Evolutionary conservation across 164 flowering plant species (phyloP), one percentile per base, ranked within the genome.

Genomic region (Tetrastigma voinierianum): DNA sequence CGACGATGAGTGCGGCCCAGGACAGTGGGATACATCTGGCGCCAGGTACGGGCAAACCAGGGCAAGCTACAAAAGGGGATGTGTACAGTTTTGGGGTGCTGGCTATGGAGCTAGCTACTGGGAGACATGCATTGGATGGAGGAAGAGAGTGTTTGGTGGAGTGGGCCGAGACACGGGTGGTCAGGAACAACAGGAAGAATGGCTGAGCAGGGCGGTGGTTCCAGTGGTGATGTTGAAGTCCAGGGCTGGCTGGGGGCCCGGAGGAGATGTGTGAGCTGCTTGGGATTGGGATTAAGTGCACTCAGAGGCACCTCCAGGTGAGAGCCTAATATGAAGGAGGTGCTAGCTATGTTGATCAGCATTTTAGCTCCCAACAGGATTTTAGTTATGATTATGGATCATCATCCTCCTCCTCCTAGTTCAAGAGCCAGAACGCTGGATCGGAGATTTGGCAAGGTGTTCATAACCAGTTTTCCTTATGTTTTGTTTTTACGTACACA

Each of bases 41-140:
- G 1, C 98, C 98, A 0, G 98, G 56, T 93, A 93, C 49, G 91
- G 97, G 21, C 94, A 88, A 18, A 87, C n/a, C 91, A 8, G 87
- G 93, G 94, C 85, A 82, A 9, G 98, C 98, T 0, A 89, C 98
- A 1, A 87, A 86, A 63, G 98, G 98, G n/a, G 98, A 93, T 64
- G 98, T n/a, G n/a, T 93, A 93, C 49, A 93, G 98, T 72, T 93
- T 75, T 64, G 98, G 98, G n/a, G 88, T 93, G 14, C 58, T 93
- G 57, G 82, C 76, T n/a, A n/a, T 93, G 96, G 98, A 93, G 76
- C 72, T 93, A 19, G 96, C 93, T 0, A 90, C 98, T 0, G 94
- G 87, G 51, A 79, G 96, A 68, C 74, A 90, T 51, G 98, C 98
- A 0, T 81, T 93, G 58, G 96, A 88, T 43, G 92, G 88, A 10